A percentile compares a stretch with the other conserved stretches of the same genome.
Conservation (phyloP, 2,329 filamentous ascomycete species). For the Biscogniauxia marginata region DNA sequence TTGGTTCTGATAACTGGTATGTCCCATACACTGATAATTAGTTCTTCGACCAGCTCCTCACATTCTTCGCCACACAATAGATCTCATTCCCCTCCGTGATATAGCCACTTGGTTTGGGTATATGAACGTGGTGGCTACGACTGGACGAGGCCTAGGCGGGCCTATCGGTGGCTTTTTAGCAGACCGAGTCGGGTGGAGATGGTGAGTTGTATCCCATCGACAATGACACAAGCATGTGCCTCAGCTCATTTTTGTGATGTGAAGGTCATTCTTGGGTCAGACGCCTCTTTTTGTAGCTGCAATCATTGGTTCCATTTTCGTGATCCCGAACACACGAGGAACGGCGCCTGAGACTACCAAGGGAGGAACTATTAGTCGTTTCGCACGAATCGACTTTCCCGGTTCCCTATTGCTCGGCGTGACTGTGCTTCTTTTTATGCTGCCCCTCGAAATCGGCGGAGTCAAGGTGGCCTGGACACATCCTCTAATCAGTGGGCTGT, state of each 20-base stretch:
- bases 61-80: too few relatives aligned
- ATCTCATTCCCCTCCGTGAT: constrained; percentile 51
- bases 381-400: constrained; percentile 58
- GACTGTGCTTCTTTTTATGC: constrained; percentile 36
- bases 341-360: constrained; percentile 8
- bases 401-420: constrained; percentile 47
- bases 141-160: constrained; percentile 51
- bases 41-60: too few relatives aligned
- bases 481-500: constrained; percentile 33
- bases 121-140: constrained; percentile 51
- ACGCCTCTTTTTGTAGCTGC: constrained; percentile 53
- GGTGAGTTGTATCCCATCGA: constrained; percentile 42
- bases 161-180: constrained; percentile 60
- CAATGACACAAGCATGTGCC: too few relatives aligned
- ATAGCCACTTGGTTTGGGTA: constrained; percentile 54
- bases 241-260: constrained; percentile 5
- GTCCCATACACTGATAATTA: background rate
- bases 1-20: constrained; percentile 52
- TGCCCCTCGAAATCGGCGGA: constrained; percentile 42
- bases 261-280: constrained; percentile 56
- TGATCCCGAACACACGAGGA: constrained; percentile 33
- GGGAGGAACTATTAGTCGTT: constrained; percentile 30
- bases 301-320: constrained; percentile 37
- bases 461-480: constrained; percentile 39
- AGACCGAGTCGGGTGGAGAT: constrained; percentile 65